Percentiles rank a stretch among this genome's conserved stretches.
These are phyloP conservation scores for Xylaria digitata DNA, from an alignment of 2,329 filamentous ascomycete genomes.

Conservation along the genomic window DNA sequence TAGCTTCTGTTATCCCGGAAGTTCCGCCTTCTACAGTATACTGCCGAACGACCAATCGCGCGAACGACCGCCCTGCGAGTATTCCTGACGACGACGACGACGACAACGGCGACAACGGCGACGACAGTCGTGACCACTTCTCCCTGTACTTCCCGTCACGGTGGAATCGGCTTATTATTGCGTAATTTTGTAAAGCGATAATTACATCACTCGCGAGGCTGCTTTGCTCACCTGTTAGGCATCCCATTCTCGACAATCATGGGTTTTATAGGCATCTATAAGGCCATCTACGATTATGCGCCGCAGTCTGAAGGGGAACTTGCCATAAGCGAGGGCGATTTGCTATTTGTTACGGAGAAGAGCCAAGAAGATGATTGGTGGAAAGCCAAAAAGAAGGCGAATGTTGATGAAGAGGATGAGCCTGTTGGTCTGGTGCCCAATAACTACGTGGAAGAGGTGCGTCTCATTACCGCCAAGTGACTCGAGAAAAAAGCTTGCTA, in stretches of 20 bases:
- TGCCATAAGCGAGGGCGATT: conserved; percentile 83
- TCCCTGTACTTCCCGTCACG: background rate
- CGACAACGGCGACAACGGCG: background rate
- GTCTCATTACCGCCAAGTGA: conserved; percentile 47
- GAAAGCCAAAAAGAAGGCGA: conserved; percentile 93
- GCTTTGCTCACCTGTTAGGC: conserved; percentile 11
- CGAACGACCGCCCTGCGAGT: background rate
- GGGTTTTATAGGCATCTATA: conserved; percentile 93
- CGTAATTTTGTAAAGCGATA: background rate
- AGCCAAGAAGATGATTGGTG: conserved; percentile 86
- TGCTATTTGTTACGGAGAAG: conserved; percentile 90
- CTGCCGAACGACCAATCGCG: conserved; percentile 21
- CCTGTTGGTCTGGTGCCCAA: conserved; percentile 90
- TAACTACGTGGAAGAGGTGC: conserved; percentile 95
- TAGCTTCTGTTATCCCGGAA: conserved; percentile 26
- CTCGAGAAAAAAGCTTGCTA: conserved; percentile 59
- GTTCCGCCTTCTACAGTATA: conserved; percentile 23
- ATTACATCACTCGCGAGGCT: background rate
- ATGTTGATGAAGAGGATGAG: conserved; percentile 86
- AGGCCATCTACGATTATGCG: conserved; percentile 90
- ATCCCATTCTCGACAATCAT: conserved; percentile 60
- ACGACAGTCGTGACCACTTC: background rate
- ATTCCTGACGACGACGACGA: background rate
- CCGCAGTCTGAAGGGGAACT: conserved; percentile 90
- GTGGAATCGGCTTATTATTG: conserved; percentile 1